phyloP scores from a whole-genome alignment of 73 alveolate species.

The Effrenium voratum region DNA sequence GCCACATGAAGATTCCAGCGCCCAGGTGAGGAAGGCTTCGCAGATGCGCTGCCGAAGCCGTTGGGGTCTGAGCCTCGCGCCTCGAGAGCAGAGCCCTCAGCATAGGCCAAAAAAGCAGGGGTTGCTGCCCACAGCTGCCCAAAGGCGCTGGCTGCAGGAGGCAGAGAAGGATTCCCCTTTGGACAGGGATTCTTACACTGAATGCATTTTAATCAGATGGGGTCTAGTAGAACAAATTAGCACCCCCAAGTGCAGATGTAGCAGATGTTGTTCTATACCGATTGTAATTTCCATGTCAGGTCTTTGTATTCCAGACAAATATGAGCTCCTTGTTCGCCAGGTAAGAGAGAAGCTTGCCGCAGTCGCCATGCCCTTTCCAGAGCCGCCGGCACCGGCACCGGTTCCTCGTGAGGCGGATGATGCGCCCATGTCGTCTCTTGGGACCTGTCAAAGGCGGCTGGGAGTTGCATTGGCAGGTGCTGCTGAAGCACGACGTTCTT shows the following conservation, averaged over 20 bases:
- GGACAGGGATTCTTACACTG: no score
- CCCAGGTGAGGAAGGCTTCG: constrained; percentile 75
- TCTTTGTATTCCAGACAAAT: neutral
- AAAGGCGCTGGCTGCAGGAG: constrained; percentile 80
- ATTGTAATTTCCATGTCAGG: neutral
- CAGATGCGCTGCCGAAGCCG: constrained; percentile 70
- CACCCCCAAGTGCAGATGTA: no score
- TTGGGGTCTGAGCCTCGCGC: neutral
- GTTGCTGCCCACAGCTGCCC: constrained; percentile 56
- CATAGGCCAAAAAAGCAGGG: constrained; percentile 88
- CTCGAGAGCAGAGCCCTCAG: neutral
- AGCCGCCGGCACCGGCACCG: constrained; percentile 85
- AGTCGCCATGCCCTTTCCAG: constrained; percentile 38
- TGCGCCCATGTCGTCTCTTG: neutral
- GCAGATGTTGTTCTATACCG: neutral
- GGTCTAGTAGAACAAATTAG: no score
- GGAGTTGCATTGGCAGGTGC: constrained; percentile 1
- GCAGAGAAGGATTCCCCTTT: no score
- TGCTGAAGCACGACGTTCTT: constrained; percentile 54
- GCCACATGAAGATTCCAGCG: no score
- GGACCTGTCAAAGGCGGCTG: neutral
- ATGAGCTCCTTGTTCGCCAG: neutral
- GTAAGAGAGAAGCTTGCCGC: constrained; percentile 54
- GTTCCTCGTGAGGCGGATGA: constrained; percentile 51
- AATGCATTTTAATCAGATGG: no score